Base-by-base conservation (phyloP, 805 yeast genomes). In the Saccharomycopsis sp. region DNA sequence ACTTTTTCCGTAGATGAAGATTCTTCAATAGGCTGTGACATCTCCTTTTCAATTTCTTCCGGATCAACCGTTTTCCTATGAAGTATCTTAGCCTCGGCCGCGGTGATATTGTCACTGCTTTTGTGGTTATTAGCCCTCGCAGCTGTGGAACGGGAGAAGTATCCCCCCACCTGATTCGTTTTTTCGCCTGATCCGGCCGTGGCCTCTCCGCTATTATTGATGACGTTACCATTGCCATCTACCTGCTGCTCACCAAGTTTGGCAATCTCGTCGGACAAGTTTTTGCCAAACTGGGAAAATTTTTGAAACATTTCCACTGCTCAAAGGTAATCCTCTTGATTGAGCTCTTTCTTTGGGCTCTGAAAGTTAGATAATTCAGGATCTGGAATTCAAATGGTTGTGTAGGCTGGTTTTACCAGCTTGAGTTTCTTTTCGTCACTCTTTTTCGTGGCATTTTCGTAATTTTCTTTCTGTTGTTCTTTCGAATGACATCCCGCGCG, bases 261-360 rank as follows among this genome's bases (percentile, higher is more conserved):
- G 73, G 56, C 78, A 21, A 85, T 65, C 67, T 85, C 91, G 56
- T 85, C 91, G 7, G 81, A 71, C 41, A 85, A 65, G 56, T 81
- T 82, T 71, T 85, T 84, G 54, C 86, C 79, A 8, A 84, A 65
- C 72, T 85, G 89, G 53, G 54, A 53, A 46, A 60, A 58, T 41
- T 58, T 57, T 50, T 69, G 72, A 20, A 61, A 75, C 64, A 70
- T 72, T 2, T 74, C 66, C 18, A 68, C 75, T 53, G 65, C 68
- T 29, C 37, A 29, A 12, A 29, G 12, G 37, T 12, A 29, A 29
- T 29, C 37, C 54, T 65, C 64, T 5, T 68, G 79, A 61, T 51
- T 20, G 40, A 78, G 50, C 50, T 44, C 20, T 44, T 44, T 44
- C 7, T 29, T 5, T 29, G 37, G 37, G n/a, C n/a, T n/a, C n/a